Base-by-base conservation (phyloP, 345 rosid species). In the Citrus trifoliata region DNA sequence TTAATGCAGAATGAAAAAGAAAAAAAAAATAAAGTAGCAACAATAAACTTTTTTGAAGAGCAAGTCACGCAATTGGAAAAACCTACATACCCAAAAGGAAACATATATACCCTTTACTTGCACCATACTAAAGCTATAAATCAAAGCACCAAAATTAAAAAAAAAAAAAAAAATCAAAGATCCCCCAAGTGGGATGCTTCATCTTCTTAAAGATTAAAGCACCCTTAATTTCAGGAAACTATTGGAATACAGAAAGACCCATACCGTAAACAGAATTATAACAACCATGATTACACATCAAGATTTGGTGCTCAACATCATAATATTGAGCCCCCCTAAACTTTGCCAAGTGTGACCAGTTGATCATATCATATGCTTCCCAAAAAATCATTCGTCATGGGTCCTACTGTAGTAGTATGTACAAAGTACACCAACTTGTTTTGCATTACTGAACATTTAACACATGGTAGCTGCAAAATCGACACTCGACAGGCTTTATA, bases 401-500 rank as follows among this genome's bases (percentile, higher is more conserved):
- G 51, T 46, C 51, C 51, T 46, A 12, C 51, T 12, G 51, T 13
- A 46, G 51, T 46, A 46, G 51, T 46, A 46, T 46, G 51, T 13
- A 46, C 5, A 46, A 46, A 13, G 51, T 3, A 4, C 51, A 46
- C 18, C 1, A 46, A 46, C 51, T 13, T 46, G 51, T 46, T 46
- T 46, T 3, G 51, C 51, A 13, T 46, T 46, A 46, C 5, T 13
- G 51, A 63, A 14, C 67, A 28, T 27, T 22, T 51, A 71, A 76
- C 80, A 61, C 83, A 68, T 76, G 81, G 80, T 73, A 73, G 62
- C 78, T 71, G 82, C 77, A 58, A 35, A 19, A 10, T 18, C 64
- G 40, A 73, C 74, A 19, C 7, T 18, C 64, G 40, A 73, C 67
- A 63, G 74, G 63, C 80, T 77, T 79, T 77, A 22, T 53, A 56